phyloP scores from a whole-genome alignment of 2,329 filamentous ascomycete genomes.

The Ceratocystis colombiana region DNA sequence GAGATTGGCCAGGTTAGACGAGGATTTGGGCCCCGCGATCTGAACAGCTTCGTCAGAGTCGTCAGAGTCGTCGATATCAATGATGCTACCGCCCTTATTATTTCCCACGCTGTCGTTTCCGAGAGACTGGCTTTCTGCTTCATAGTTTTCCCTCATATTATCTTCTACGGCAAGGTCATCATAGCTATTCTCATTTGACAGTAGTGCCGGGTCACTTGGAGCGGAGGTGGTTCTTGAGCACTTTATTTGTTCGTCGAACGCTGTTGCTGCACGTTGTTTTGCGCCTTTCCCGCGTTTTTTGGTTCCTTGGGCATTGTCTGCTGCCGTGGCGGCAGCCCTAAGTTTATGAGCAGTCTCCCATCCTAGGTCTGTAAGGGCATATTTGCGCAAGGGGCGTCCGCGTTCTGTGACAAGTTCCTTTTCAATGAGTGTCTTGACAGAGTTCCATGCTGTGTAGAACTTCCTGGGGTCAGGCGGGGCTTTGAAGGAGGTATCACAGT shows the following conservation, averaged over 20 bases:
- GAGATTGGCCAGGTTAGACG: conserved; percentile 28
- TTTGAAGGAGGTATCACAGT: conserved; percentile 65
- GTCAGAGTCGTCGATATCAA: conserved; percentile 1
- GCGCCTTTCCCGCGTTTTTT: conserved; percentile 1
- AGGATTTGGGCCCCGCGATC: not conserved
- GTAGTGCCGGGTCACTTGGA: not conserved
- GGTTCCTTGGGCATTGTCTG: not conserved
- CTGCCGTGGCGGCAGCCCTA: conserved; percentile 31
- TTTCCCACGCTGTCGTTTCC: not conserved
- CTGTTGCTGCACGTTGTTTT: not conserved
- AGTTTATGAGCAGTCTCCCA: conserved; percentile 63
- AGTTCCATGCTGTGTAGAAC: conserved; percentile 72
- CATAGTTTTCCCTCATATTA: not conserved
- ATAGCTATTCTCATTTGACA: not conserved
- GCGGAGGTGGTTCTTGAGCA: not conserved
- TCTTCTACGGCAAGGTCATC: not conserved
- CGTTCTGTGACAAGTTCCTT: conserved; percentile 66
- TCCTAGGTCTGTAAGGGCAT: conserved; percentile 64
- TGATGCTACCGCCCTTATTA: not conserved
- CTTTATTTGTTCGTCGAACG: not conserved
- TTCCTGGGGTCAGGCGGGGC: conserved; percentile 56
- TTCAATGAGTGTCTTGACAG: conserved; percentile 63
- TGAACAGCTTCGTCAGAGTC: not conserved
- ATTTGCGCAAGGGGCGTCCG: conserved; percentile 57
- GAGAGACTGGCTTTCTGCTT: not conserved